phyloP scores from a whole-genome alignment of 1,284 basidiomycete species.

The Ceratobasidium sp. region DNA sequence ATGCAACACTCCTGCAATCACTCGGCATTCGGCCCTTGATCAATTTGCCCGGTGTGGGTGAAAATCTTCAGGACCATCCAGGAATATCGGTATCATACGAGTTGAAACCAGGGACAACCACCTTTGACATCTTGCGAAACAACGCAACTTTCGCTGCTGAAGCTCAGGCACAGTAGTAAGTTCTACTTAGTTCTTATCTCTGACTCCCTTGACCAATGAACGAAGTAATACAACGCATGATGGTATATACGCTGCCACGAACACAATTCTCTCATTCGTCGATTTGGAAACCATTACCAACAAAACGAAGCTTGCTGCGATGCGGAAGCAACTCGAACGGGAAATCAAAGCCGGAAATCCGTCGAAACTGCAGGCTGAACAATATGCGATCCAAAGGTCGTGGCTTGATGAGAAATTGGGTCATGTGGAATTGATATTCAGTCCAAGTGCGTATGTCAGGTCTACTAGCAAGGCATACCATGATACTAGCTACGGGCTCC shows the following conservation, averaged over 20 bases:
- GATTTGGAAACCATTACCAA: constrained; percentile 11
- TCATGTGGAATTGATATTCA: constrained; percentile 45
- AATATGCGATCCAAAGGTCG: constrained; percentile 19
- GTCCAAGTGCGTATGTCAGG: constrained; percentile 4
- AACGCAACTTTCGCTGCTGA: constrained; percentile 32
- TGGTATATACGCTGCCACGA: constrained; percentile 36
- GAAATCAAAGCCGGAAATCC: neutral
- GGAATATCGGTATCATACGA: constrained; percentile 34
- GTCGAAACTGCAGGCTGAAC: neutral
- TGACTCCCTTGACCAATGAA: too few relatives aligned
- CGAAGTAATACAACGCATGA: constrained; percentile 35
- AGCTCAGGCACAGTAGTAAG: constrained; percentile 38
- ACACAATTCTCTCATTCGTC: constrained; percentile 35
- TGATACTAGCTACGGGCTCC: neutral
- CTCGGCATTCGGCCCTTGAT: constrained; percentile 53
- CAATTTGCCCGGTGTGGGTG: constrained; percentile 52
- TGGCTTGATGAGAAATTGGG: constrained; percentile 41
- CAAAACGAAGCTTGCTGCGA: neutral
- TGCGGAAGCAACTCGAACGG: neutral
- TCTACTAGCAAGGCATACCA: neutral
- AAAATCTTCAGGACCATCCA: constrained; percentile 55
- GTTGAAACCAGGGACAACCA: constrained; percentile 38
- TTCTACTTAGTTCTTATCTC: too few relatives aligned
- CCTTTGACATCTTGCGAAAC: too few relatives aligned
- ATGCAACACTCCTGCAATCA: constrained; percentile 50